phyloP scores from a whole-genome alignment of 2,329 filamentous ascomycete species.

The Fusarium zealandicum region DNA sequence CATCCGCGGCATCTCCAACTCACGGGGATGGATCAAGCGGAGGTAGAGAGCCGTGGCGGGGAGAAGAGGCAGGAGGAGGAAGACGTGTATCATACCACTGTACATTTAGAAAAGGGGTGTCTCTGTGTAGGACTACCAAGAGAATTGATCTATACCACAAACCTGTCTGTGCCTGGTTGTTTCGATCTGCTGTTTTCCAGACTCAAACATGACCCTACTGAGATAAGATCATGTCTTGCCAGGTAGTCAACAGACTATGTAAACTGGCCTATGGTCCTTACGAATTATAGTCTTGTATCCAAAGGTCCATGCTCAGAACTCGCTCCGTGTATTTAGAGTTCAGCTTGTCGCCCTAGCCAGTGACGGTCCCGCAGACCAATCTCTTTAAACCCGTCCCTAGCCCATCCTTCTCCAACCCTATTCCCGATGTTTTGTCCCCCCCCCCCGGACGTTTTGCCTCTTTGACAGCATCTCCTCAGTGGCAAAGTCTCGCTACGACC shows the following conservation, averaged over 20 bases:
- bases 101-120: conserved; percentile 40
- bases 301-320: neutral
- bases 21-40: conserved; percentile 52
- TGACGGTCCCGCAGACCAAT: neutral
- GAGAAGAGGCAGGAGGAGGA: too few species aligned
- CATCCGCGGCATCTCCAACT: conserved; percentile 57
- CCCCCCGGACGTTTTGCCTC: neutral
- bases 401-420: neutral
- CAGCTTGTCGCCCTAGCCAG: neutral
- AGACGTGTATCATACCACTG: conserved; percentile 39
- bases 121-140: conserved; percentile 33
- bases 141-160: conserved; percentile 12
- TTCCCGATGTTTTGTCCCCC: too few species aligned
- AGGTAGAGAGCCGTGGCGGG: conserved; percentile 42
- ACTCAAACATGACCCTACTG: too few species aligned
- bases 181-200: neutral
- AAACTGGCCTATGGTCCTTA: too few species aligned
- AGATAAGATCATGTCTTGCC: too few species aligned
- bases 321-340: too few species aligned
- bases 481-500: neutral
- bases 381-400: neutral
- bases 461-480: neutral
- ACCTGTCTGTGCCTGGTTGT: neutral
- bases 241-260: too few species aligned
- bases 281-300: neutral